These are phyloP conservation scores for Corylus americana DNA, from an alignment of 306 rosid genomes.

Conservation along the genomic window DNA sequence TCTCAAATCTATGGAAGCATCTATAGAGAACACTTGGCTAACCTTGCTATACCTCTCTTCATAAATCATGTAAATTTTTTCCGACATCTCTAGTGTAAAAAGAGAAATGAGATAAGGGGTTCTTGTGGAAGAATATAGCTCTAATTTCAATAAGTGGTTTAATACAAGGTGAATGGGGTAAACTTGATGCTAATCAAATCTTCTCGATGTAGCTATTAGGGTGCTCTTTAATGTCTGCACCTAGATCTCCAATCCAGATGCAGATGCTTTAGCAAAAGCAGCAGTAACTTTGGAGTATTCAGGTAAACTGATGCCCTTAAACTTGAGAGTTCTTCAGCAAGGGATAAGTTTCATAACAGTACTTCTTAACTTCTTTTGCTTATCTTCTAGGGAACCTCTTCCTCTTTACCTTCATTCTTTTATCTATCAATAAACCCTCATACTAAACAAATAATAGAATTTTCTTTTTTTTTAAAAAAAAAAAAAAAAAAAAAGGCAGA, in stretches of 20 bases:
- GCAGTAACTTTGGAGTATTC: not conserved
- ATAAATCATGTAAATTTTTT: not conserved
- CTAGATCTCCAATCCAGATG: not conserved
- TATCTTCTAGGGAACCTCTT: not conserved
- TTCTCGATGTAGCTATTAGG: not conserved
- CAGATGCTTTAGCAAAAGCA: not conserved
- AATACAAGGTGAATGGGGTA: not conserved
- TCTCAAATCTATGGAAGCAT: not conserved
- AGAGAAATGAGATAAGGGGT: not conserved
- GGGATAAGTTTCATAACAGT: not conserved
- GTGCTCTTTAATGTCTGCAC: not conserved
- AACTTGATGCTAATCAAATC: not conserved
- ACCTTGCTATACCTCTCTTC: slow-evolving; percentile 3
- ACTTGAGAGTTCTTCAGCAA: not conserved
- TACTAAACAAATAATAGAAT: not conserved
- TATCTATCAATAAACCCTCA: not conserved
- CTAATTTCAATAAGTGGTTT: not conserved
- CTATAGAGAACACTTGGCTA: not conserved
- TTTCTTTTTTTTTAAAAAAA: no score
- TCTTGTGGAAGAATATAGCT: not conserved
- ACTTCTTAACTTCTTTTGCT: not conserved
- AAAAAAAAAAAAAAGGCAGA: not conserved
- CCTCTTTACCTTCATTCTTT: not conserved
- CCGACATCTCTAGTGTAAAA: not conserved
- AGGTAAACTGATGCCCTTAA: not conserved